Base-by-base conservation (phyloP, 148 eudicot genomes). In the Limonium bicolor region DNA sequence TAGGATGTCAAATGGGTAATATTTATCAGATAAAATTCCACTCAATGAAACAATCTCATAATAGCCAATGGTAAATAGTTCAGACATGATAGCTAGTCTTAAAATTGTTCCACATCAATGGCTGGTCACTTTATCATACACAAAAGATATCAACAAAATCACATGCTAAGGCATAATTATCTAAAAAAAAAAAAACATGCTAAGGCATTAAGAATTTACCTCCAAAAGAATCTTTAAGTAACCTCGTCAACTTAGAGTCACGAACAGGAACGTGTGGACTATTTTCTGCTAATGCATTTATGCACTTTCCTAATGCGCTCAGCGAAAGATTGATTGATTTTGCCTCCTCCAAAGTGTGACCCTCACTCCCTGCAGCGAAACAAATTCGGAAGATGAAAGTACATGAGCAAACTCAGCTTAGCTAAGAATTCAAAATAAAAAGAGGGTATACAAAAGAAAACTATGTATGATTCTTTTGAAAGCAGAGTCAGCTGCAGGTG, bases 171-270 rank as follows among this genome's bases (percentile, higher is more conserved):
- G n/a, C n/a, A n/a, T n/a, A n/a, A n/a, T 22, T 17, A 41, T 8
- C 4, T 10, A 16, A 10, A 10, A n/a, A n/a, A 5, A 3, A 5
- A 34, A 34, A 3, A 34, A 10, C 14, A 5, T n/a, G 18, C 7
- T 0, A 25, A 42, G n/a, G 20, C 14, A 43, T 14, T 7, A 25
- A 26, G 47, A 46, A 41, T 10, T 59, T 51, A 86, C 99, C 99
- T 78, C 99, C 99, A 85, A 92, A 92, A 54, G 99, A 92, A 77
- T 92, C 99, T 60, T 48, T 81, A 35, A 92, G 99, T 64, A 92
- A 68, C 69, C 99, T 85, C 7, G 99, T 92, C 41, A 92, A 94
- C 63, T 92, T 92, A 11, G 99, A 92, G 62, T 92, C 99, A 42
- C 99, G 95, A 56, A 92, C 76, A 19, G 99, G 99, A 24, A 92